Percentiles rank a stretch among this genome's conserved stretches.
Evolutionary conservation across 495 filamentous ascomycete species (phyloP).

Genomic region (Trichocladium antarcticum): DNA sequence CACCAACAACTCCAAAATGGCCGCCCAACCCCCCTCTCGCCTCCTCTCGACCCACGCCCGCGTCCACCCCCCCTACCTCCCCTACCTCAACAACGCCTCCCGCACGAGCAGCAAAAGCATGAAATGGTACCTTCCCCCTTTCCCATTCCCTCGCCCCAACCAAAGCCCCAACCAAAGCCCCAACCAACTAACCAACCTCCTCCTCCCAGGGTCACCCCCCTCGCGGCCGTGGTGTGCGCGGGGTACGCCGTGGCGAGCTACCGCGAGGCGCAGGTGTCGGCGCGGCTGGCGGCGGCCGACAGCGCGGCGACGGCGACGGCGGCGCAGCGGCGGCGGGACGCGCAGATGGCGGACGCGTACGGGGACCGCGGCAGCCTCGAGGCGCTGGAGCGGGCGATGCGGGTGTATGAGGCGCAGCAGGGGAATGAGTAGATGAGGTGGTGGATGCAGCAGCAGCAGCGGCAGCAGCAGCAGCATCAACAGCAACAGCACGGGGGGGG

Average conservation of each 20-base stretch:
- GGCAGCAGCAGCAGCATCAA: too few relatives aligned
- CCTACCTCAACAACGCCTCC: constrained; percentile 26
- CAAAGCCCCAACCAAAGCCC: neutral
- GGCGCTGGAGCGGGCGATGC: constrained; percentile 48
- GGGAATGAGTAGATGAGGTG: constrained; percentile 23
- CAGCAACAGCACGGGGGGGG: too few relatives aligned
- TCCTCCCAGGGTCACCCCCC: constrained; percentile 27
- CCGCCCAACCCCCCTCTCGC: constrained; percentile 20
- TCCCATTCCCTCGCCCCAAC: neutral
- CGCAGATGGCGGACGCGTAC: constrained; percentile 43
- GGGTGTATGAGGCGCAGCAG: constrained; percentile 37
- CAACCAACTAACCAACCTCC: too few relatives aligned
- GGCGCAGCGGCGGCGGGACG: constrained; percentile 19
- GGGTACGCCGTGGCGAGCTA: constrained; percentile 34
- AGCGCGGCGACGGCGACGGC: constrained; percentile 16
- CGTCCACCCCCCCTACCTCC: constrained; percentile 35
- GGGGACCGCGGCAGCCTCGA: constrained; percentile 47
- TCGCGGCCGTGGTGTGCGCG: constrained; percentile 30
- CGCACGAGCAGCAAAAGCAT: constrained; percentile 19
- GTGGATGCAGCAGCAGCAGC: too few relatives aligned
- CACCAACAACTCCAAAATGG: constrained; percentile 17
- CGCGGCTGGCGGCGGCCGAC: constrained; percentile 15
- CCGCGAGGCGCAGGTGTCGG: constrained; percentile 18
- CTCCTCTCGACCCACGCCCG: constrained; percentile 32
- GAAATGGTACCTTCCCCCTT: constrained; percentile 24